Base-by-base conservation (phyloP, 768 basidiomycete genomes). In the Hemileccinum impolitum region DNA sequence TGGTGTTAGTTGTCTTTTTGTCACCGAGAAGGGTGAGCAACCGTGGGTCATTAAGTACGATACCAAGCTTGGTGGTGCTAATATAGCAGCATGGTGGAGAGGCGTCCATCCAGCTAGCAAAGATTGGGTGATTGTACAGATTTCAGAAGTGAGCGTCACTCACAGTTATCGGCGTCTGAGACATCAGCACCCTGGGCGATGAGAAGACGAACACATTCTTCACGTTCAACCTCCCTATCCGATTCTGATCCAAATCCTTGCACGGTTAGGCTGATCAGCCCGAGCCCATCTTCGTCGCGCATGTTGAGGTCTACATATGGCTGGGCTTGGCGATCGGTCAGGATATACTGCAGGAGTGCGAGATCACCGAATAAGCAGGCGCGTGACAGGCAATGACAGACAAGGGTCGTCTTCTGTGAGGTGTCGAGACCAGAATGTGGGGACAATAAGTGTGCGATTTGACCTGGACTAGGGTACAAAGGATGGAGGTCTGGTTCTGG, bases 41-140 rank as follows among this genome's bases (percentile, higher is more conserved):
- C 92, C 91, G 57, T 92, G 89, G 11, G 91, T 95, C 71, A 98
- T 85, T 19, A 99, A 75, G 74, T 92, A 87, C 0, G 94, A 92
- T 18, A 98, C 80, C 18, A 98, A 73, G 3, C 94, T 94, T 3
- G 94, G 90, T 28, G 95, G 93, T 12, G 91, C 84, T 32, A 90
- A 73, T 44, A 98, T 70, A 8, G 89, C 89, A 8, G 95, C 92
- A 70, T 95, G 86, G 61, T 97, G 95, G 12, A 99, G 75, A 3
- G 94, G 84, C 10, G 91, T 93, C 96, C 96, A 98, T 30, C 95
- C 94, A 52, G 81, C 94, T 96, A 58, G 49, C 39, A 52, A 40
- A 39, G 4, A 36, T 28, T 52, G 49, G 55, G 25, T 32, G 48
- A 45, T 37, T 32, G 28, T 18, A 47, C 19, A 26, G n/a, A 26